Conservation (phyloP, 176 grass and related monocot species). For the Carex scoparia region DNA sequence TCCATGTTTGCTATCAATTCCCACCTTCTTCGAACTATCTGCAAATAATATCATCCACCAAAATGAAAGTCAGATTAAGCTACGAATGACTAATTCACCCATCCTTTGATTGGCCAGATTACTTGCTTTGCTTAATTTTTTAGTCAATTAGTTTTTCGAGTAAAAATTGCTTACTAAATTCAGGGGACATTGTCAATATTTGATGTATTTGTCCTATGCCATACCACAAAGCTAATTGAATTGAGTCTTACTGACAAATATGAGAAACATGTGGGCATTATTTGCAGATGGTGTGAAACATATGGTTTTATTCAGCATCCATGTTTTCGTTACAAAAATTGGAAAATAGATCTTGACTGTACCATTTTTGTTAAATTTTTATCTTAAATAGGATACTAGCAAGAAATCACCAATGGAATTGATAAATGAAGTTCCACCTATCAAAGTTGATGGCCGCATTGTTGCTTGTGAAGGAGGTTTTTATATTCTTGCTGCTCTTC, state of each 20-base stretch:
- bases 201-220: neutral
- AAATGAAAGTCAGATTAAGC: neutral
- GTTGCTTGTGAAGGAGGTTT: conserved; percentile 86
- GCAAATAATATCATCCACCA: neutral
- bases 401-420: conserved; percentile 99
- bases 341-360: conserved; percentile 4
- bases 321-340: neutral
- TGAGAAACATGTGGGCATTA: conserved; percentile 9
- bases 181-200: neutral
- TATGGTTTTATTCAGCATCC: neutral
- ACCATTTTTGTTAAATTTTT: neutral
- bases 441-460: conserved; percentile 82
- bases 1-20: neutral
- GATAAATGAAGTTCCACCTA: conserved; percentile 71
- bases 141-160: neutral
- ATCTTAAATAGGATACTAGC: conserved; percentile 58
- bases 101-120: neutral
- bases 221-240: neutral
- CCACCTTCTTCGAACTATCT: neutral
- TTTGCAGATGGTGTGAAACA: conserved; percentile 7
- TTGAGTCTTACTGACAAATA: neutral
- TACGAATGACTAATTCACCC: neutral
- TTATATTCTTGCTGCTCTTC: neutral
- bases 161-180: neutral
- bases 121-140: neutral